Evolutionary conservation across 768 basidiomycete genomes (phyloP).

Genomic region (Xerocomellus dryophilus): DNA sequence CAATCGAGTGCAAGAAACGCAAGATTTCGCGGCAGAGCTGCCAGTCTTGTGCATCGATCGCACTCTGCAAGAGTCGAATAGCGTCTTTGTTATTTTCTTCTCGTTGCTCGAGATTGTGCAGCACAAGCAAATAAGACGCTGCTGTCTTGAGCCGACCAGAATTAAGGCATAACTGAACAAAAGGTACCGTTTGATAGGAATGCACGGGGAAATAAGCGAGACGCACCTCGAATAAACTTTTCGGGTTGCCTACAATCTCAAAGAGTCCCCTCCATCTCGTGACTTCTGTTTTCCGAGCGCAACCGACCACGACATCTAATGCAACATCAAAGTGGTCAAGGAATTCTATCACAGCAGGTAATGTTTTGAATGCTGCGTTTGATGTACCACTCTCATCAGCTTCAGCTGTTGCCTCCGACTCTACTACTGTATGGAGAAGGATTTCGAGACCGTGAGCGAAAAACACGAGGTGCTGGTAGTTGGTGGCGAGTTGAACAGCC

Average conservation of each 20-base stretch:
- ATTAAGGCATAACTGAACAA: conserved; percentile 63
- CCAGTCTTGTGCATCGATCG: conserved; percentile 79
- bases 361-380: conserved; percentile 34
- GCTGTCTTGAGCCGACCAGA: conserved; percentile 81
- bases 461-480: conserved; percentile 86
- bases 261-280: conserved; percentile 88
- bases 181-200: background rate
- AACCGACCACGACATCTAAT: conserved; percentile 91
- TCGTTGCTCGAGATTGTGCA: conserved; percentile 90
- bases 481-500: conserved; percentile 81
- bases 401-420: conserved; percentile 62
- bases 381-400: conserved; percentile 20
- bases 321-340: conserved; percentile 91
- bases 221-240: conserved; percentile 84
- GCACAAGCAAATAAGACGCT: conserved; percentile 86
- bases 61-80: conserved; percentile 72
- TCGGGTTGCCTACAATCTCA: conserved; percentile 85
- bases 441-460: conserved; percentile 95
- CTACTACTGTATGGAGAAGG: conserved; percentile 88
- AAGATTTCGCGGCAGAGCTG: conserved; percentile 88
- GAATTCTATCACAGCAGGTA: conserved; percentile 79
- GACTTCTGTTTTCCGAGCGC: conserved; percentile 95
- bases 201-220: background rate
- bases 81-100: conserved; percentile 77
- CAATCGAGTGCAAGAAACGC: conserved; percentile 89